Evolutionary conservation across 306 rosid species (phyloP).

Genomic region (Vicia faba): DNA sequence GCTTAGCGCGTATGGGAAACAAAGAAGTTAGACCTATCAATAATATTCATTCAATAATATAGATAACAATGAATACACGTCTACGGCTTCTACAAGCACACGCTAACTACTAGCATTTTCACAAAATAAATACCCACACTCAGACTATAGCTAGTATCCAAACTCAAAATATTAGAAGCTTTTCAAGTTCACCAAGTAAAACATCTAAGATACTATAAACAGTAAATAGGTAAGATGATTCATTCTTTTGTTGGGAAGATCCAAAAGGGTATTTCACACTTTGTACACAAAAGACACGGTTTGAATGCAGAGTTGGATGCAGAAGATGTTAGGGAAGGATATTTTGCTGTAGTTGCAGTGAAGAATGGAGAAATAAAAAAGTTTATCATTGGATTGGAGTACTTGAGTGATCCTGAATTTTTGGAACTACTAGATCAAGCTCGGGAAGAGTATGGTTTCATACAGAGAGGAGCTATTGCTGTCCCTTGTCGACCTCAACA

Average conservation of each 20-base stretch:
- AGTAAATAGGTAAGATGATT: slow-evolving; percentile 28
- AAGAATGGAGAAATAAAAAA: slow-evolving; percentile 55
- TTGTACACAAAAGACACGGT: slow-evolving; percentile 36
- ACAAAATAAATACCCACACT: neutral
- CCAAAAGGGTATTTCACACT: slow-evolving; percentile 47
- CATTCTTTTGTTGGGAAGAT: slow-evolving; percentile 42
- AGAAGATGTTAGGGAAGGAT: slow-evolving; percentile 53
- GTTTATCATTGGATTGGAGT: slow-evolving; percentile 53
- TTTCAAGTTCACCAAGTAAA: neutral
- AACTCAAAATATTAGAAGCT: neutral
- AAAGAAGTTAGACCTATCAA: neutral
- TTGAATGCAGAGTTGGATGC: slow-evolving; percentile 24
- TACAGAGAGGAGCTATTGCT: slow-evolving; percentile 47
- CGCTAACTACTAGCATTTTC: neutral
- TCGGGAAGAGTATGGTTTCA: slow-evolving; percentile 62
- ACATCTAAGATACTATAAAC: neutral
- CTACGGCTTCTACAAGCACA: neutral
- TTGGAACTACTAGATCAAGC: slow-evolving; percentile 60
- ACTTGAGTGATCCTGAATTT: slow-evolving; percentile 56
- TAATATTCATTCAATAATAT: neutral
- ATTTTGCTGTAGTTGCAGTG: slow-evolving; percentile 59
- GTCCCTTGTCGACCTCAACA: slow-evolving; percentile 7
- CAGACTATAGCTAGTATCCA: neutral
- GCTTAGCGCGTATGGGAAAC: neutral
- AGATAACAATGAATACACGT: neutral